phyloP scores from a whole-genome alignment of 73 alveolate genomes.

The Paramecium sonneborni region DNA sequence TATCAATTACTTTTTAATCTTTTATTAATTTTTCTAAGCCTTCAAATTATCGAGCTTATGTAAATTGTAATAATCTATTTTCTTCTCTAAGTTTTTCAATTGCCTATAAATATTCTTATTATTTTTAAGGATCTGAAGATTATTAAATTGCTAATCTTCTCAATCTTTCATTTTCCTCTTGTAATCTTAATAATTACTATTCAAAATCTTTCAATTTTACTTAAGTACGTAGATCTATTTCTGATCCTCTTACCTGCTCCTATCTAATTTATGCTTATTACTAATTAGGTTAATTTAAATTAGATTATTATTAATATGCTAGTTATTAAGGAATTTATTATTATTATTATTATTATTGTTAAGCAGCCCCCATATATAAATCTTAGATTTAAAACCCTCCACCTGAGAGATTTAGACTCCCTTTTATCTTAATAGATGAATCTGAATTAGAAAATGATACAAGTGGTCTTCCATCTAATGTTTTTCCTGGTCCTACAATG shows the following conservation, averaged over 20 bases:
- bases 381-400: not conserved
- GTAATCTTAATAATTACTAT: not conserved
- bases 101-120: not conserved
- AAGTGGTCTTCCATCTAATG: not conserved
- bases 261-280: not conserved
- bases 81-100: slow-evolving; percentile 45
- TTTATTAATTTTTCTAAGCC: slow-evolving; percentile 30
- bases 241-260: not conserved
- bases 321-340: not conserved
- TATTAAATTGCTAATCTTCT: not conserved
- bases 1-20: not conserved
- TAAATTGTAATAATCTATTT: slow-evolving; percentile 1
- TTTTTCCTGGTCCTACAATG: slow-evolving; percentile 15
- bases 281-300: not conserved
- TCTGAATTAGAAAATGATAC: not conserved
- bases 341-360: not conserved
- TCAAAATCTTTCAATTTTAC: slow-evolving; percentile 36
- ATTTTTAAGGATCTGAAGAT: not conserved
- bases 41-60: not conserved
- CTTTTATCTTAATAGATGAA: not conserved
- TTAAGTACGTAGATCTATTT: not conserved
- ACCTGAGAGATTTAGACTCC: not conserved
- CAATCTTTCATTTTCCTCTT: slow-evolving; percentile 45
- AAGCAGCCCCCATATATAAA: not conserved
- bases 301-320: not conserved